These are phyloP conservation scores for Hirschfeldia incana DNA, from an alignment of 345 rosid genomes.

Conservation along the genomic window DNA sequence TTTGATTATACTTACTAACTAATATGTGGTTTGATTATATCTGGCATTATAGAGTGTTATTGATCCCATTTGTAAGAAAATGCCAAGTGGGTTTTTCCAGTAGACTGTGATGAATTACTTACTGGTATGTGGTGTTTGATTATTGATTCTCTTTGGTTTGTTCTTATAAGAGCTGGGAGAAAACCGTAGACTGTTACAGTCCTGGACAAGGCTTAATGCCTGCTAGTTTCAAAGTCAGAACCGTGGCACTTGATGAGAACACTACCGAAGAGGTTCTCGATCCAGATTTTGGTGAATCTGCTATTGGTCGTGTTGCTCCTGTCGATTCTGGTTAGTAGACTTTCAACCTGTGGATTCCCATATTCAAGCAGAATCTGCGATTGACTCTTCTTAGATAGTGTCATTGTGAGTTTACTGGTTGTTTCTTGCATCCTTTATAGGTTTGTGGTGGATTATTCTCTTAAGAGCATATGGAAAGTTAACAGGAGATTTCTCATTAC, in stretches of 20 bases:
- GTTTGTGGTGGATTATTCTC: constrained; percentile 92
- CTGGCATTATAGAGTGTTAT: background rate
- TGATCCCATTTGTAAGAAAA: background rate
- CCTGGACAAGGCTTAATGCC: constrained; percentile 97
- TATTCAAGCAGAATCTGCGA: too few species aligned
- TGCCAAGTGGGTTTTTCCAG: background rate
- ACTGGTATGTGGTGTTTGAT: background rate
- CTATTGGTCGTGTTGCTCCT: constrained; percentile 93
- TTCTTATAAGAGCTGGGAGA: constrained; percentile 77
- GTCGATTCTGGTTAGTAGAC: constrained; percentile 76
- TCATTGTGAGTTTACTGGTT: too few species aligned
- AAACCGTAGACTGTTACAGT: constrained; percentile 91
- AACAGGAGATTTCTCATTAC: constrained; percentile 76
- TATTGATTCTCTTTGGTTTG: background rate
- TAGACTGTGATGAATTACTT: background rate
- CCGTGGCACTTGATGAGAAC: constrained; percentile 63
- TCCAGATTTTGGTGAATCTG: constrained; percentile 95
- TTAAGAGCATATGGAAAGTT: constrained; percentile 83
- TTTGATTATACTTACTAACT: background rate
- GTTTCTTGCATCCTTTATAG: constrained; percentile 39
- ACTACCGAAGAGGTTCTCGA: constrained; percentile 76
- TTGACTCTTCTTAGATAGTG: too few species aligned
- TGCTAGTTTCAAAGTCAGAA: constrained; percentile 85
- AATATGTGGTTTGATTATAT: background rate
- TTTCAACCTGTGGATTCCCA: too few species aligned